phyloP scores from a whole-genome alignment of 2,329 filamentous ascomycete genomes.

The Gnomoniopsis smithogilvyi region DNA sequence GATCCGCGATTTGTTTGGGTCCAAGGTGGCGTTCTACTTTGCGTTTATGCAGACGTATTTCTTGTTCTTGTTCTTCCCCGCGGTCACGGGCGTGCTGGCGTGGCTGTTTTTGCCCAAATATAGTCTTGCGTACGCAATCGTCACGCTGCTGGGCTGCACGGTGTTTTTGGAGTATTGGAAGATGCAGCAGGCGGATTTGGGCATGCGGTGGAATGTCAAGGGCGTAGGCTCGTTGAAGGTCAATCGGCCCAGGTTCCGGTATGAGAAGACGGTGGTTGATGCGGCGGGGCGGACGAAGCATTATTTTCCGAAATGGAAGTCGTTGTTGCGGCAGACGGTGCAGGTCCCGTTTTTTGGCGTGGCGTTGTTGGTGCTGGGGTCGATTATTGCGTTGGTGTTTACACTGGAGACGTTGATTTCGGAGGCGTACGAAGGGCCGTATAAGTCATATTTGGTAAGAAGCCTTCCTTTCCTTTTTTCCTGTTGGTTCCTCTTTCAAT shows the following conservation, averaged over 20 bases:
- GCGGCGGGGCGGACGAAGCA: conserved; percentile 59
- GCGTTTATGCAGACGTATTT: conserved; percentile 79
- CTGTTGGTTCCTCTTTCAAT: too few species aligned
- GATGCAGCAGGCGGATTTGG: conserved; percentile 68
- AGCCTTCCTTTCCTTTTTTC: conserved; percentile 4
- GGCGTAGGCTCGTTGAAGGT: conserved; percentile 65
- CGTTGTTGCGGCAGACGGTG: conserved; percentile 62
- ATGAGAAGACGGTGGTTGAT: conserved; percentile 60
- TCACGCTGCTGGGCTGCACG: conserved; percentile 67
- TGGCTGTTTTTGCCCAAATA: conserved; percentile 69
- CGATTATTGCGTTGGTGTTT: conserved; percentile 67
- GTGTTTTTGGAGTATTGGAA: conserved; percentile 81
- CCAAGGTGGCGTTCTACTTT: conserved; percentile 76
- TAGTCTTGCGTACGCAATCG: conserved; percentile 65
- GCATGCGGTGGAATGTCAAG: conserved; percentile 69
- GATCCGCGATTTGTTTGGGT: conserved; percentile 60
- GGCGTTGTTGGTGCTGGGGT: conserved; percentile 57
- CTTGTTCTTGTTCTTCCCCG: conserved; percentile 66
- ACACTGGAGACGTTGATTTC: conserved; percentile 73
- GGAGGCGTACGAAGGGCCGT: conserved; percentile 67
- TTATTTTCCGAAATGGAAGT: conserved; percentile 63
- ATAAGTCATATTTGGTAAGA: conserved; percentile 62
- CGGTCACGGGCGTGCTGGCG: conserved; percentile 62
- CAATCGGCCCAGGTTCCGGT: conserved; percentile 61
- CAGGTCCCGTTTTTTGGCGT: conserved; percentile 66